Evolutionary conservation across 345 rosid genomes (phyloP).

Genomic region (Eucalyptus tenuipes): DNA sequence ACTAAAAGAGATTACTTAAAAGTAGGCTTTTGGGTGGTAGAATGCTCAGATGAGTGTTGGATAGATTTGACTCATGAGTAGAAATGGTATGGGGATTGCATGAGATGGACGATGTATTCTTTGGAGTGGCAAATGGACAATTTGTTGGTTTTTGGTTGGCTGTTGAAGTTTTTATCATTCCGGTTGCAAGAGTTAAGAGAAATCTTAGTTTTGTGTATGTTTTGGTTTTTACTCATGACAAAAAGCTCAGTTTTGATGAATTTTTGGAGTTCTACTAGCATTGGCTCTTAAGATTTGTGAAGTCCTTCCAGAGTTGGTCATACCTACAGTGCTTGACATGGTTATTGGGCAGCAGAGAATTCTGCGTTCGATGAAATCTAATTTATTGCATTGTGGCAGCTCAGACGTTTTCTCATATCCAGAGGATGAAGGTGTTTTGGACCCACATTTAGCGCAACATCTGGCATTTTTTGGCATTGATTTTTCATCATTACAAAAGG

Average conservation of each 20-base stretch:
- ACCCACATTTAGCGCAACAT: conserved; percentile 87
- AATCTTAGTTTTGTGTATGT: background rate
- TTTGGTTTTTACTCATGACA: background rate
- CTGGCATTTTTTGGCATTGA: conserved; percentile 95
- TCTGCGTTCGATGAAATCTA: conserved; percentile 18
- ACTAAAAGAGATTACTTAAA: background rate
- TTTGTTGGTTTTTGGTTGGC: background rate
- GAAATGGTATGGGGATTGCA: background rate
- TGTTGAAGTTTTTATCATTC: background rate
- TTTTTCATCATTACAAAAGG: conserved; percentile 93
- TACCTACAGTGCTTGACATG: background rate
- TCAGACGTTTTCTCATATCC: conserved; percentile 97
- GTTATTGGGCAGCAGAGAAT: background rate
- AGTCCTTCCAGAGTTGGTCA: background rate
- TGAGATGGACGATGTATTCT: background rate
- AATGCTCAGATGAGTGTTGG: background rate
- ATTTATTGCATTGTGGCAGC: conserved; percentile 58
- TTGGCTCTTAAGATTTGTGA: background rate
- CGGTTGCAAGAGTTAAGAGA: background rate
- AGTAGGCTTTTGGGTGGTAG: background rate
- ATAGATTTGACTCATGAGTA: background rate
- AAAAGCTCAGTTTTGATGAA: background rate
- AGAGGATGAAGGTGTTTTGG: conserved; percentile 86
- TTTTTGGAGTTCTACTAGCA: background rate
- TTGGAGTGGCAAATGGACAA: background rate